Evolutionary conservation across 192 early-diverging fungal genomes (phyloP).

Genomic region (Lobulomyces angularis): DNA sequence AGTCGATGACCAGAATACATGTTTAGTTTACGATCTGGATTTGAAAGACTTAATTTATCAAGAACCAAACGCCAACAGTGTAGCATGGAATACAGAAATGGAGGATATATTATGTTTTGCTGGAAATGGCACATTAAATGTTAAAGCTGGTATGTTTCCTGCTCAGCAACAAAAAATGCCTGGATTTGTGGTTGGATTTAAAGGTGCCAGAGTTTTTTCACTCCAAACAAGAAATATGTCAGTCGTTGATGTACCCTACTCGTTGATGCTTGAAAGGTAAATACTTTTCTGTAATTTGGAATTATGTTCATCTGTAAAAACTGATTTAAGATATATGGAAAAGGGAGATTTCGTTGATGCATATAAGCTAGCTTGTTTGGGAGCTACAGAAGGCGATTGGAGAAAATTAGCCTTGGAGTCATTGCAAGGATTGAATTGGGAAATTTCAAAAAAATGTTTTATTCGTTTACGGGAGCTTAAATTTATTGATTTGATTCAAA

Average conservation of each 20-base stretch:
- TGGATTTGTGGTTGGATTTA: conserved; percentile 46
- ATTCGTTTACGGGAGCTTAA: conserved; percentile 30
- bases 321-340: no score
- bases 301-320: no score
- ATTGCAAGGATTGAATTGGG: conserved; percentile 28
- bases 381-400: conserved; percentile 46
- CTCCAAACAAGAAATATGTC: conserved; percentile 37
- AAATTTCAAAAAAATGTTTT: conserved; percentile 36
- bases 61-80: conserved; percentile 40
- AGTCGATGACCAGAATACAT: conserved; percentile 42
- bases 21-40: conserved; percentile 34
- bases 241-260: conserved; percentile 34
- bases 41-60: conserved; percentile 42
- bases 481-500: conserved; percentile 25
- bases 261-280: conserved; percentile 33
- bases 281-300: no score
- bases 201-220: conserved; percentile 40
- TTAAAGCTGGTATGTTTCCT: conserved; percentile 36
- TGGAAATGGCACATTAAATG: conserved; percentile 27
- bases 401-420: conserved; percentile 31
- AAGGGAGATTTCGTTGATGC: conserved; percentile 29
- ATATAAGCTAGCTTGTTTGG: conserved; percentile 36
- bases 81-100: conserved; percentile 45
- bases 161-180: conserved; percentile 38
- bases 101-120: conserved; percentile 44